These are phyloP conservation scores for Heteromeles arbutifolia DNA, from an alignment of 306 rosid species.

Conservation along the genomic window DNA sequence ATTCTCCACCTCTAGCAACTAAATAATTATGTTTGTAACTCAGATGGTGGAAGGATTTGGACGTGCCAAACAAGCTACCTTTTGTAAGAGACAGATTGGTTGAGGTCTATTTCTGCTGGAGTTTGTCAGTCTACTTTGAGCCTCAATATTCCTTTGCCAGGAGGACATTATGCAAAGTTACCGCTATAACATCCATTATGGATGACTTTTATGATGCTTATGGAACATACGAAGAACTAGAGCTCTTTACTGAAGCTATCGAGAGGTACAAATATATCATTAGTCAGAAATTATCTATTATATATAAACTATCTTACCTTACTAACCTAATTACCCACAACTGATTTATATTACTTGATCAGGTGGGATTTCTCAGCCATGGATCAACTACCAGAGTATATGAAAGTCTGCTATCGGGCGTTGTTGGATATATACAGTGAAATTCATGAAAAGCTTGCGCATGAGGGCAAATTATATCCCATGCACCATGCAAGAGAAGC, in stretches of 20 bases:
- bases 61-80: slow-evolving; percentile 11
- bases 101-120: slow-evolving; percentile 38
- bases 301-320: no score
- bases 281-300: no score
- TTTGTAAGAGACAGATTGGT: slow-evolving; percentile 38
- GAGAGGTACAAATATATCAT: background rate
- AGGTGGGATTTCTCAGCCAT: background rate
- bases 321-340: no score
- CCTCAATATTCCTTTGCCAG: slow-evolving; percentile 23
- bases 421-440: background rate
- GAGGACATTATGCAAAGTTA: slow-evolving; percentile 7
- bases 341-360: background rate
- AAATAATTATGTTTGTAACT: background rate
- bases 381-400: background rate
- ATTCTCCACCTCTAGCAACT: background rate
- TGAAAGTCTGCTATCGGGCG: background rate
- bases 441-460: no score
- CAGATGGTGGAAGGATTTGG: slow-evolving; percentile 51
- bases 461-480: background rate
- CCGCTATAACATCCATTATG: background rate
- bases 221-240: background rate
- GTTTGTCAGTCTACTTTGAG: slow-evolving; percentile 16
- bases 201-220: background rate
- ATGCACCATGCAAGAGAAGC: background rate
- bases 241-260: background rate